Evolutionary conservation across 1,284 basidiomycete genomes (phyloP).

Genomic region (Ceratobasidium sp.): DNA sequence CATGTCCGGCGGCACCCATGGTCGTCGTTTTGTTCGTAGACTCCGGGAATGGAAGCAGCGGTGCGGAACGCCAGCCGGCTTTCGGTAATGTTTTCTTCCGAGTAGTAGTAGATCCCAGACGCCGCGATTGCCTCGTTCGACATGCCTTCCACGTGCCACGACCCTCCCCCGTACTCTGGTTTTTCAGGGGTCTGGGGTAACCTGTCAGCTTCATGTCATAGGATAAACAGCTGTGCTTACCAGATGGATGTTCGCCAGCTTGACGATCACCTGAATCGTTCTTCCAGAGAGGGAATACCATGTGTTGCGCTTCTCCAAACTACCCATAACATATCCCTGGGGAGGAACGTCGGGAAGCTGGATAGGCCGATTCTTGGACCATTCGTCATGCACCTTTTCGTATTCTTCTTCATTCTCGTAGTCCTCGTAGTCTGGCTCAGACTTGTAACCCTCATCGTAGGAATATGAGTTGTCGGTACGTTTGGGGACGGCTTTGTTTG

Average conservation of each 20-base stretch:
- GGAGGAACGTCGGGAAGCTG: slow-evolving; percentile 43
- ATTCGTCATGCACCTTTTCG: slow-evolving; percentile 34
- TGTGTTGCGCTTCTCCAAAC: slow-evolving; percentile 44
- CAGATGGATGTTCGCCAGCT: slow-evolving; percentile 61
- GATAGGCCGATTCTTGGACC: slow-evolving; percentile 35
- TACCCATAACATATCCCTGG: slow-evolving; percentile 44
- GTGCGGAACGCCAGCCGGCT: slow-evolving; percentile 38
- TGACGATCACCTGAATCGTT: no score
- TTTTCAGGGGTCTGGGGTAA: slow-evolving; percentile 56
- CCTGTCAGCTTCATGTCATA: no score
- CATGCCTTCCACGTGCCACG: slow-evolving; percentile 57
- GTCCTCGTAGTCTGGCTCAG: no score
- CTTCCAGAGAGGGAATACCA: slow-evolving; percentile 51
- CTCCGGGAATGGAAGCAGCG: background rate
- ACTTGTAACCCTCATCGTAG: no score
- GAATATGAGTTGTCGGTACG: no score
- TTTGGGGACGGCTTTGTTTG: no score
- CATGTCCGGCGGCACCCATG: slow-evolving; percentile 23
- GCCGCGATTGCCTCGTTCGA: slow-evolving; percentile 61
- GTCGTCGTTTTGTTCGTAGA: slow-evolving; percentile 29
- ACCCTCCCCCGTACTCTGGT: slow-evolving; percentile 52
- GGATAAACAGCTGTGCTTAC: no score
- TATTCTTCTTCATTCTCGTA: slow-evolving; percentile 10
- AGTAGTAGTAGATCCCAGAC: no score
- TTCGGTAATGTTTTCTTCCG: slow-evolving; percentile 44